phyloP scores from a whole-genome alignment of 352 stramenopile genomes.

The Phytophthora pluvialis region DNA sequence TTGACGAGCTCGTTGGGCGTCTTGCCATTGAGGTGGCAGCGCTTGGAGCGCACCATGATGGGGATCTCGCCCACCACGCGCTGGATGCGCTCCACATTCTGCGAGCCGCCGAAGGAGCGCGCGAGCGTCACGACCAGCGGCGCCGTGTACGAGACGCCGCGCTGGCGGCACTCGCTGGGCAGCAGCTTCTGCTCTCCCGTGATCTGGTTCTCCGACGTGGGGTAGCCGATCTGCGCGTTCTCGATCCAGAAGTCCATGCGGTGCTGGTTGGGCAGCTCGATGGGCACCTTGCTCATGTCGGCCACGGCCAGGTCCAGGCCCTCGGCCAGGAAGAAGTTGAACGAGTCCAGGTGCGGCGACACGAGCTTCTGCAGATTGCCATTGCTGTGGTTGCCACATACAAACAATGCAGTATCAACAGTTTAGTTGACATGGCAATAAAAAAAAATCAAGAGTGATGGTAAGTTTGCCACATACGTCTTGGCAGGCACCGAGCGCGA shows the following conservation, averaged over 20 bases:
- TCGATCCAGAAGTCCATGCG: constrained; percentile 92
- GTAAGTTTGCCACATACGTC: constrained; percentile 51
- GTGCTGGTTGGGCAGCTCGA: constrained; percentile 91
- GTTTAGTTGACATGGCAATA: not conserved
- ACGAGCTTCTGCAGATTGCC: constrained; percentile 91
- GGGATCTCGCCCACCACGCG: constrained; percentile 95
- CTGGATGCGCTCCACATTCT: constrained; percentile 86
- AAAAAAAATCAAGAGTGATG: constrained; percentile 22
- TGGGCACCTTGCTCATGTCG: constrained; percentile 90
- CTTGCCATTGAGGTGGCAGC: constrained; percentile 94
- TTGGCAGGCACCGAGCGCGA: constrained; percentile 74
- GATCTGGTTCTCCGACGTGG: constrained; percentile 83
- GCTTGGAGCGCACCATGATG: constrained; percentile 97
- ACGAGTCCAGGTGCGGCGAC: constrained; percentile 97
- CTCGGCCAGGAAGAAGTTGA: constrained; percentile 97
- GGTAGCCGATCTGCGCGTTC: constrained; percentile 94
- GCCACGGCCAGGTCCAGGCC: constrained; percentile 94
- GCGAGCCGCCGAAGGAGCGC: constrained; percentile 77
- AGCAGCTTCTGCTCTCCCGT: constrained; percentile 86
- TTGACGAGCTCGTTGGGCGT: constrained; percentile 89
- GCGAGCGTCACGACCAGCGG: constrained; percentile 94
- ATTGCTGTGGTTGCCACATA: constrained; percentile 55
- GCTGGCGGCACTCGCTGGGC: constrained; percentile 96
- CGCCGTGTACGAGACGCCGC: constrained; percentile 96
- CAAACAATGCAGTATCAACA: constrained; percentile 19